Base-by-base conservation (phyloP, 2,329 filamentous ascomycete genomes). In the Zalaria obscura region DNA sequence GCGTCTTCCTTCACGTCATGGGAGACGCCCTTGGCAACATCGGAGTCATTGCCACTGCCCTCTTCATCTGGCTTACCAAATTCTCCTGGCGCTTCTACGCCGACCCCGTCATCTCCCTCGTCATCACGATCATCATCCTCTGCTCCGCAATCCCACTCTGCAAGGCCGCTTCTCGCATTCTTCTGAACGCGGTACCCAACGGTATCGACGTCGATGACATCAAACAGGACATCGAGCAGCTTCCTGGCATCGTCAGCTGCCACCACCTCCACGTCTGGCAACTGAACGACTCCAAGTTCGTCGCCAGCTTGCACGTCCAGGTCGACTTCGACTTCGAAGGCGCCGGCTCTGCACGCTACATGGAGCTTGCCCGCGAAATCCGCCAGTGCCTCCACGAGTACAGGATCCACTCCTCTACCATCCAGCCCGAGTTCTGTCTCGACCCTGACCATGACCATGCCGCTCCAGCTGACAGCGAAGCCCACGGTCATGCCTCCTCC, bases 191-290 rank as follows among this genome's bases (percentile, higher is more conserved):
- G 2, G 93, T 91, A 0, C 91, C 91, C 0, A 80, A 87, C 45
- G 83, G 89, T 41, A 79, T 98, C 52, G 80, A 80, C 51, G 76
- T 95, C 43, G 81, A 88, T 49, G 84, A 96, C 45, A 89, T 98
- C 61, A 83, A 86, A 50, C 80, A 89, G 50, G 91, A 98, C 58
- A 94, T 98, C 41, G 76, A 88, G 56, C 67, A 75, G 10, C 76
- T 98, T 4, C 81, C 83, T 0, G 88, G 88, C 35, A 83, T 98
- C 38, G 69, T 91, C 46, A 86, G 83, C 58, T 94, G 87, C 56
- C 91, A 98, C 63, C 89, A 98, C 59, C 73, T 98, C 25, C 91
- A 98, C 59, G 87, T 98, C 47, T 98, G 91, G 91, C 89, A 96
- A 61, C 74, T 98, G 29, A 93, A 83, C 10, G 89, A 96, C 57